Conservation (phyloP, 2,329 filamentous ascomycete genomes). For the Eurotiales sp. region DNA sequence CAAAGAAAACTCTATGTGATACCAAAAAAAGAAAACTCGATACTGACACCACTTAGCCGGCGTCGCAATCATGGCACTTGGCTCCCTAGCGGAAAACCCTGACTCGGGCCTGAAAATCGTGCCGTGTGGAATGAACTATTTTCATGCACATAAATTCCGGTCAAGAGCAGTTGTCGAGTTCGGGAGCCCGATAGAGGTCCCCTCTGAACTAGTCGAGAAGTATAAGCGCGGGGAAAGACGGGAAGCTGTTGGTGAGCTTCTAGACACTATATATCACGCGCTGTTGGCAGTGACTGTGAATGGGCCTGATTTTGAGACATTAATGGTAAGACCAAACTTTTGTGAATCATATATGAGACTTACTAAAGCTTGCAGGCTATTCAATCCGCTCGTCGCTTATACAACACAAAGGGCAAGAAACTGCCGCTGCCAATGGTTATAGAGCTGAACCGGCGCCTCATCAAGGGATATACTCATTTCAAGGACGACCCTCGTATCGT, state of each 20-base stretch:
- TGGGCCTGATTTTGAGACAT: conserved; percentile 88
- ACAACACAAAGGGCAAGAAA: conserved; percentile 92
- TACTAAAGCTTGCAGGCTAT: conserved; percentile 56
- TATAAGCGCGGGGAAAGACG: conserved; percentile 80
- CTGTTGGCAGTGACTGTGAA: conserved; percentile 87
- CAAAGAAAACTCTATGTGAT: neutral
- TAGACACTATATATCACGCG: conserved; percentile 82
- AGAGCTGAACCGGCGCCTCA: conserved; percentile 85
- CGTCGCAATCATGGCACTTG: conserved; percentile 96
- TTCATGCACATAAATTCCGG: conserved; percentile 97
- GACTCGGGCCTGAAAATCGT: conserved; percentile 90
- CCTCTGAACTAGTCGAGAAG: conserved; percentile 74
- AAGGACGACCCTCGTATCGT: conserved; percentile 85
- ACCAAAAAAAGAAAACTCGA: neutral
- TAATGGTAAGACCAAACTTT: conserved; percentile 60
- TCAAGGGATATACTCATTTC: conserved; percentile 87
- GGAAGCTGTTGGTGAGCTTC: conserved; percentile 78
- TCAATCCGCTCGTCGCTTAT: conserved; percentile 86
- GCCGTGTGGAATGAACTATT: conserved; percentile 98
- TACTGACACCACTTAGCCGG: conserved; percentile 56
- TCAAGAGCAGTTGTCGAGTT: conserved; percentile 96
- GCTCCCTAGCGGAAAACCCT: conserved; percentile 78
- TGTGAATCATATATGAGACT: neutral
- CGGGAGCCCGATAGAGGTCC: conserved; percentile 81
- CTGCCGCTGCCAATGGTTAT: conserved; percentile 87